These are phyloP conservation scores for Dryas octopetala DNA, from an alignment of 306 rosid genomes.

Conservation along the genomic window DNA sequence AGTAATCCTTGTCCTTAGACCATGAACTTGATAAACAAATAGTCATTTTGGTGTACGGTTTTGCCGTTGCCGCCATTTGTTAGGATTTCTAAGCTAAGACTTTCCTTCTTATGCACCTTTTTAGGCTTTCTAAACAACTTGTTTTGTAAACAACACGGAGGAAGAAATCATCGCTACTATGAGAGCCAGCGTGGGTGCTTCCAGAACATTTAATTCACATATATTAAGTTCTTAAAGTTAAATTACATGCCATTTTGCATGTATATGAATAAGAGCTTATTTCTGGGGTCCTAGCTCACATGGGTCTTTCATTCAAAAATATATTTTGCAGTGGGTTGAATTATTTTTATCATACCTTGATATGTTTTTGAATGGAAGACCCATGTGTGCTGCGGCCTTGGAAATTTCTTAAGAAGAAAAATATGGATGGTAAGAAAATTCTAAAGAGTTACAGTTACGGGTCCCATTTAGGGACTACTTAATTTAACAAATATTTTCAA, in stretches of 20 bases:
- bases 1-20: not conserved
- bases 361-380: slow-evolving; percentile 19
- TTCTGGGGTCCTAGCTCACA: slow-evolving; percentile 10
- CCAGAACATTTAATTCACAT: not conserved
- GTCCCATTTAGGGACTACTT: too few species aligned
- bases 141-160: not conserved
- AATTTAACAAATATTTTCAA: too few species aligned
- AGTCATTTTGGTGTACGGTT: not conserved
- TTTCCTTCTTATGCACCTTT: not conserved
- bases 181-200: not conserved
- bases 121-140: not conserved
- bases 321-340: not conserved
- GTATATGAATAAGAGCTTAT: slow-evolving; percentile 1
- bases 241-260: not conserved
- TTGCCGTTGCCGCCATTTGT: not conserved
- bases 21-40: not conserved
- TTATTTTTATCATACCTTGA: not conserved
- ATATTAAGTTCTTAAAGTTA: not conserved
- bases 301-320: slow-evolving; percentile 1
- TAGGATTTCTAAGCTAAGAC: not conserved
- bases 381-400: not conserved
- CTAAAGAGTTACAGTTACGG: not conserved
- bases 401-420: not conserved
- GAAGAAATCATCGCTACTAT: not conserved
- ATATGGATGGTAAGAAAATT: not conserved